Percentiles rank a stretch among this genome's conserved stretches.
phyloP scores from a whole-genome alignment of 768 basidiomycete species.

The Flagelloscypha sp. region DNA sequence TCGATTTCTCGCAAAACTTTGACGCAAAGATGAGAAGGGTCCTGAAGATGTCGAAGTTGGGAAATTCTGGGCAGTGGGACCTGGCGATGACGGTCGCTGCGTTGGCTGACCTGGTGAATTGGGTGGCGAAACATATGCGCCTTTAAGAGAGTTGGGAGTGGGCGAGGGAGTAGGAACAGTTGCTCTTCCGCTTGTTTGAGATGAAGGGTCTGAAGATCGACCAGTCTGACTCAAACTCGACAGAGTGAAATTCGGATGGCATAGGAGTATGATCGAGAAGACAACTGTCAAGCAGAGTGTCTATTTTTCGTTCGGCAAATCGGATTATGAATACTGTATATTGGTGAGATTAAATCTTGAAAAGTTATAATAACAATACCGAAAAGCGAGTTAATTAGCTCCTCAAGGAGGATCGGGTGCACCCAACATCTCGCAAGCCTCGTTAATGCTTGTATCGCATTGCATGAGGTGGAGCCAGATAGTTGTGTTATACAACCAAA shows the following conservation, averaged over 20 bases:
- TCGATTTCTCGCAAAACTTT: conserved; percentile 51
- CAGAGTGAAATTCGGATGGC: conserved; percentile 68
- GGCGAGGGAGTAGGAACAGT: too few species aligned
- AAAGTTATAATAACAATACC: conserved; percentile 38
- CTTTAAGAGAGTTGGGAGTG: conserved; percentile 9
- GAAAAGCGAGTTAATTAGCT: conserved; percentile 90
- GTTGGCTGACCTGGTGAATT: conserved; percentile 23
- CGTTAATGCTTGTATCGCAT: conserved; percentile 71
- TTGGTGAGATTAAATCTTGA: conserved; percentile 3
- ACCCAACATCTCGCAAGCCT: conserved; percentile 75
- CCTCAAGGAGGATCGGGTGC: conserved; percentile 82
- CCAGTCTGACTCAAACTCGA: conserved; percentile 98
- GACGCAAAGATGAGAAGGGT: conserved; percentile 59
- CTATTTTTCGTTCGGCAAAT: conserved; percentile 82
- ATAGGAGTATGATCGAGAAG: conserved; percentile 77
- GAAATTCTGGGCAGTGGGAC: conserved; percentile 38
- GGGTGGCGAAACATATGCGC: conserved; percentile 17
- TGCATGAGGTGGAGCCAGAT: conserved; percentile 87
- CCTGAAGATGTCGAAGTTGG: conserved; percentile 48
- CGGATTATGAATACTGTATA: conserved; percentile 86
- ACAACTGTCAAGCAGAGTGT: conserved; percentile 73
- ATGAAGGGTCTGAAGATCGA: conserved; percentile 73
- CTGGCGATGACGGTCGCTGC: conserved; percentile 32
- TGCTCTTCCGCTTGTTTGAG: conserved; percentile 51
- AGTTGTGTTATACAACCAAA: conserved; percentile 92